Conservation (phyloP, 495 filamentous ascomycete species). For the Rostrohypoxylon terebratum region DNA sequence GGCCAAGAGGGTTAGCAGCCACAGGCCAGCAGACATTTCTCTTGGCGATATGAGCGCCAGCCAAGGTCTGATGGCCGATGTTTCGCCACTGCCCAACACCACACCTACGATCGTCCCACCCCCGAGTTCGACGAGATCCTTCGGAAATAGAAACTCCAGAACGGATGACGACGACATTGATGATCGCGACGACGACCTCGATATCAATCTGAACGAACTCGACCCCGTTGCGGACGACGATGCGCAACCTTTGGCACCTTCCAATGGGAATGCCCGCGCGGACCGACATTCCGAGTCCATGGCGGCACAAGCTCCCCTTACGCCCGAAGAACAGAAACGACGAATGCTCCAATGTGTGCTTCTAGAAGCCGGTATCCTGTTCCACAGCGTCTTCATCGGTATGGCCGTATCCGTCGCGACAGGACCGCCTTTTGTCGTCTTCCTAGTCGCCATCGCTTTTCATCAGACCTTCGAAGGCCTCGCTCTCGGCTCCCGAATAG, state of each 20-base stretch:
- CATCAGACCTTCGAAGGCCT: slow-evolving; percentile 83
- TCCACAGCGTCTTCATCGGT: slow-evolving; percentile 89
- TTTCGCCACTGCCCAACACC: slow-evolving; percentile 60
- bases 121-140: slow-evolving; percentile 25
- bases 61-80: slow-evolving; percentile 60
- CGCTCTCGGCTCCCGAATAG: slow-evolving; percentile 79
- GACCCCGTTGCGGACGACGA: slow-evolving; percentile 49
- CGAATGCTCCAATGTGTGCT: slow-evolving; percentile 82
- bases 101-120: slow-evolving; percentile 47
- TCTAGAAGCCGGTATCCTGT: slow-evolving; percentile 86
- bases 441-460: slow-evolving; percentile 83
- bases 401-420: slow-evolving; percentile 89
- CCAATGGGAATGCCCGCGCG: slow-evolving; percentile 16
- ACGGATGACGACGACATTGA: slow-evolving; percentile 42
- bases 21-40: slow-evolving; percentile 55
- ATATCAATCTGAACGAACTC: slow-evolving; percentile 66
- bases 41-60: slow-evolving; percentile 59
- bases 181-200: slow-evolving; percentile 59
- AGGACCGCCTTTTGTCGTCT: slow-evolving; percentile 80
- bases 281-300: slow-evolving; percentile 47
- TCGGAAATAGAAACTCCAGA: slow-evolving; percentile 10
- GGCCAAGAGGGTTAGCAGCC: slow-evolving; percentile 41
- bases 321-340: slow-evolving; percentile 64
- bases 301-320: slow-evolving; percentile 37
- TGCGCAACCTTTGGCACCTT: slow-evolving; percentile 40